Evolutionary conservation across 2,329 filamentous ascomycete species (phyloP).

Genomic region (Berkeleyomyces basicola): DNA sequence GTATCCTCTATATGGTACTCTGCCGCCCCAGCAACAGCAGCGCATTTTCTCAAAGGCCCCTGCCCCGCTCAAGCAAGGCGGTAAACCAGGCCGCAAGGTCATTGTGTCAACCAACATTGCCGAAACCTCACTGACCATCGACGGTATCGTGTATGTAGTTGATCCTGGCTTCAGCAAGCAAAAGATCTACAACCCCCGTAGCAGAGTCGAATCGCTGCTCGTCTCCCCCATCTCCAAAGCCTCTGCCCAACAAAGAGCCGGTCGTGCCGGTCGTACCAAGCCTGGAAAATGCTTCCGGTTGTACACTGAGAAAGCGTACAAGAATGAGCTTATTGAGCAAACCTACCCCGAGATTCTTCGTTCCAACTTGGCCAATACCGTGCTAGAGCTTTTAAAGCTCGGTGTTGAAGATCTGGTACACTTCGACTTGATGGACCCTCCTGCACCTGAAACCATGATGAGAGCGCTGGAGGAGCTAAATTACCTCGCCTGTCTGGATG

Average conservation of each 20-base stretch:
- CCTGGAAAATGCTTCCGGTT: slow-evolving; percentile 96
- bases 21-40: slow-evolving; percentile 87
- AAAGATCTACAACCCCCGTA: slow-evolving; percentile 95
- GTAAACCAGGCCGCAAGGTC: slow-evolving; percentile 77
- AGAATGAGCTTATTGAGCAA: slow-evolving; percentile 94
- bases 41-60: slow-evolving; percentile 88
- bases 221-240: slow-evolving; percentile 97
- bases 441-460: slow-evolving; percentile 96
- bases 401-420: slow-evolving; percentile 91
- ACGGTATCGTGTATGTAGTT: slow-evolving; percentile 98
- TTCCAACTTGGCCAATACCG: slow-evolving; percentile 87
- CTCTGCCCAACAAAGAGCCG: slow-evolving; percentile 89
- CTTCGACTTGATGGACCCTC: slow-evolving; percentile 97
- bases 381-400: slow-evolving; percentile 92
- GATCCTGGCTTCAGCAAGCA: slow-evolving; percentile 98
- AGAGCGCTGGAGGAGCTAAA: slow-evolving; percentile 93
- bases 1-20: slow-evolving; percentile 84
- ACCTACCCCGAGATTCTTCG: slow-evolving; percentile 92
- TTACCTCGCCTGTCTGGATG: slow-evolving; percentile 88
- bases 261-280: slow-evolving; percentile 96
- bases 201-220: slow-evolving; percentile 89
- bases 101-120: slow-evolving; percentile 97
- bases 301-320: slow-evolving; percentile 91
- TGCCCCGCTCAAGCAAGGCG: slow-evolving; percentile 51
- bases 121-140: slow-evolving; percentile 92